Conservation (phyloP, 768 basidiomycete species). For the Russula sp. region DNA sequence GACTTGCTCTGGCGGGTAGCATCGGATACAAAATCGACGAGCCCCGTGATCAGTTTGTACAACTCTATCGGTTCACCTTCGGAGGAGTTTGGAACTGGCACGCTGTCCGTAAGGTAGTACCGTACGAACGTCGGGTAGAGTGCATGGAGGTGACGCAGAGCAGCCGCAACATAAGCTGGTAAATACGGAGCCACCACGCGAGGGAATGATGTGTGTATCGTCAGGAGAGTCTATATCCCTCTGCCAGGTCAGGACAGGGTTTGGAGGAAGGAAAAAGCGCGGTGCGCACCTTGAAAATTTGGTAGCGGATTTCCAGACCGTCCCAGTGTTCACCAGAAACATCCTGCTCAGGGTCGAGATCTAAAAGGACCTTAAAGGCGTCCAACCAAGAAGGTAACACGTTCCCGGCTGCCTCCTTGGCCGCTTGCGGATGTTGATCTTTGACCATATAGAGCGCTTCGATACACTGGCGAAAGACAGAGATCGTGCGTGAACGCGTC, state of each 20-base stretch:
- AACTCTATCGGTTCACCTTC: slow-evolving; percentile 79
- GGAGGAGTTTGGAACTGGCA: slow-evolving; percentile 57
- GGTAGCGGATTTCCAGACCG: slow-evolving; percentile 69
- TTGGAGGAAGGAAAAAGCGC: not conserved
- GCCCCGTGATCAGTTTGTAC: slow-evolving; percentile 68
- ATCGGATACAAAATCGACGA: slow-evolving; percentile 76
- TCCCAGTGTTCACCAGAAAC: slow-evolving; percentile 72
- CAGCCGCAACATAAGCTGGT: slow-evolving; percentile 53
- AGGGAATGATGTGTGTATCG: slow-evolving; percentile 79
- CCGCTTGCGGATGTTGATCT: slow-evolving; percentile 83
- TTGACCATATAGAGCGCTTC: slow-evolving; percentile 92
- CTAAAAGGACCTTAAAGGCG: slow-evolving; percentile 77
- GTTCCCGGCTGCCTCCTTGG: slow-evolving; percentile 74
- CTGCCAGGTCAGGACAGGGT: slow-evolving; percentile 10
- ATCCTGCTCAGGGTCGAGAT: slow-evolving; percentile 60
- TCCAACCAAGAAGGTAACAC: slow-evolving; percentile 92
- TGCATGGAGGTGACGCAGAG: slow-evolving; percentile 56
- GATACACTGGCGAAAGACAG: slow-evolving; percentile 88
- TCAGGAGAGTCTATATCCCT: slow-evolving; percentile 64
- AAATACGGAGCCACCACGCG: slow-evolving; percentile 64
- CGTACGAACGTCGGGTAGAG: slow-evolving; percentile 59
- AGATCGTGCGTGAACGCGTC: slow-evolving; percentile 81
- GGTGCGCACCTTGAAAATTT: slow-evolving; percentile 73
- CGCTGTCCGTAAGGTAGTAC: slow-evolving; percentile 58
- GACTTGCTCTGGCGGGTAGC: slow-evolving; percentile 62